These are phyloP conservation scores for Talaromyces sp. DNA, from an alignment of 2,329 filamentous ascomycete species.

Conservation along the genomic window DNA sequence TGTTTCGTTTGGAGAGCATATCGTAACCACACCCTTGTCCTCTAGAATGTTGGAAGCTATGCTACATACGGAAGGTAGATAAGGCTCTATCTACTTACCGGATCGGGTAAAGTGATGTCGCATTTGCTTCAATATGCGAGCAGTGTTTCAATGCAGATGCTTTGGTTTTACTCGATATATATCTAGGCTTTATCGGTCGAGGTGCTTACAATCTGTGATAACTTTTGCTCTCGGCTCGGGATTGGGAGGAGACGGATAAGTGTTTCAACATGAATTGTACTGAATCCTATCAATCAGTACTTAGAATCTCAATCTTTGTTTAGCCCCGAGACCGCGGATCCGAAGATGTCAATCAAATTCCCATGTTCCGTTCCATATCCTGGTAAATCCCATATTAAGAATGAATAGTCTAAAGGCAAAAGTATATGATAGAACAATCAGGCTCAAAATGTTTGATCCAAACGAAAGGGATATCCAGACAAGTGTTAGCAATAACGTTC, in stretches of 20 bases:
- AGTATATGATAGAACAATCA: not conserved
- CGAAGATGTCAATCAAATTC: not conserved
- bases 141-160: not conserved
- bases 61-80: constrained; percentile 1
- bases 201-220: not conserved
- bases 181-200: not conserved
- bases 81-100: not conserved
- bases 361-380: not conserved
- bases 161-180: not conserved
- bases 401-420: not conserved
- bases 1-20: not conserved
- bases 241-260: not conserved
- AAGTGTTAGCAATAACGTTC: not conserved
- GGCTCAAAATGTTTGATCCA: not conserved
- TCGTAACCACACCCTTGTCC: not conserved
- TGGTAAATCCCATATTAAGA: constrained; percentile 2
- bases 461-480: not conserved
- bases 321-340: not conserved
- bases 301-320: not conserved
- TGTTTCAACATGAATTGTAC: not conserved
- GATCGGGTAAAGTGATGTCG: constrained; percentile 5
- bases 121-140: not conserved
- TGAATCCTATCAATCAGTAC: not conserved
- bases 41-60: not conserved
- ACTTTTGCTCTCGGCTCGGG: not conserved